A percentile compares a stretch with the other conserved stretches of the same genome.
phyloP scores from a whole-genome alignment of 2,329 filamentous ascomycete species.

The Phoma herbarum region DNA sequence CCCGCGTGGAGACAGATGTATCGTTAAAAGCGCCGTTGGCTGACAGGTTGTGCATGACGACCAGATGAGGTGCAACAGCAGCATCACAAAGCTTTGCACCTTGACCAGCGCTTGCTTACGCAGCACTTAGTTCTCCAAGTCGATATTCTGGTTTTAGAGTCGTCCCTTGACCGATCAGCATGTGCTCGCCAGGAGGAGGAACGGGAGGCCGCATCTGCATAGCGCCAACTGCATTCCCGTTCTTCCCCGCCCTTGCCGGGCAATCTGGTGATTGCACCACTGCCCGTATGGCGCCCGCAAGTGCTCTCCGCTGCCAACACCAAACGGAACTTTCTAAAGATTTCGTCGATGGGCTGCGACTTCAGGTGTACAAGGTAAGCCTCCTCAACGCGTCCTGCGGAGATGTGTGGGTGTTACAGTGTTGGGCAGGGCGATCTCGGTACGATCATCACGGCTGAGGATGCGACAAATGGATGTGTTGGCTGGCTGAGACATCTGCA shows the following conservation, averaged over 20 bases:
- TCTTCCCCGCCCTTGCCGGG: slow-evolving; percentile 23
- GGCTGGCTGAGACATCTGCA: slow-evolving; percentile 16
- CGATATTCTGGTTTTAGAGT: not conserved
- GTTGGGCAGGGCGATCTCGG: slow-evolving; percentile 3
- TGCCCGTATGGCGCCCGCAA: not conserved
- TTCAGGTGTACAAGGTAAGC: slow-evolving; percentile 9
- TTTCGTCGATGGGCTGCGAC: slow-evolving; percentile 7
- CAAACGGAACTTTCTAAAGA: slow-evolving; percentile 2
- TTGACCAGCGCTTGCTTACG: slow-evolving; percentile 22
- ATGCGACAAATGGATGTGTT: slow-evolving; percentile 3
- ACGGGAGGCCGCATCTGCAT: slow-evolving; percentile 23
- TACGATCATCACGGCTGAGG: slow-evolving; percentile 1
- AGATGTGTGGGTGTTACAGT: slow-evolving; percentile 10
- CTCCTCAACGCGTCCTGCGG: slow-evolving; percentile 12
- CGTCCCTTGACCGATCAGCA: slow-evolving; percentile 14
- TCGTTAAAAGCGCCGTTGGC: slow-evolving; percentile 25
- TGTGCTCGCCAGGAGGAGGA: slow-evolving; percentile 14
- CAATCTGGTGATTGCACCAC: slow-evolving; percentile 14
- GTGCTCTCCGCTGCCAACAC: slow-evolving; percentile 4
- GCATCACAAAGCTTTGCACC: slow-evolving; percentile 12
- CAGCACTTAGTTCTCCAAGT: not conserved
- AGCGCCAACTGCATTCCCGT: slow-evolving; percentile 20
- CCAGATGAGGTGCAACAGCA: slow-evolving; percentile 7
- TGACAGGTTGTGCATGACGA: slow-evolving; percentile 34
- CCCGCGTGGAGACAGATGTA: slow-evolving; percentile 16